Evolutionary conservation across 2,329 filamentous ascomycete species (phyloP).

Genomic region (Phialophora verrucosa): DNA sequence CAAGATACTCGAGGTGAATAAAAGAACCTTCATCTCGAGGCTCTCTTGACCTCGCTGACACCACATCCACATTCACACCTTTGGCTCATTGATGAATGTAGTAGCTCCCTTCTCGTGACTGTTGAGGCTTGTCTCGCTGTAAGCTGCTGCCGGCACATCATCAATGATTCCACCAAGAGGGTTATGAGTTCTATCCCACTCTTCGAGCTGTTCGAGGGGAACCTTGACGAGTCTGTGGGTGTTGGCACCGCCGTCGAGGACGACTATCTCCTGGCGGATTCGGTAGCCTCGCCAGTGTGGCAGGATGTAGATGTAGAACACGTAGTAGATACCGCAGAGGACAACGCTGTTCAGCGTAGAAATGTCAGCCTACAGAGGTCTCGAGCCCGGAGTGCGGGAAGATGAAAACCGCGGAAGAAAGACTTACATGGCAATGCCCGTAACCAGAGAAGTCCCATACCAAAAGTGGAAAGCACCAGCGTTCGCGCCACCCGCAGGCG

Average conservation of each 20-base stretch:
- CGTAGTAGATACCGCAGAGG: slow-evolving; percentile 63
- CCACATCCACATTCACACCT: background rate
- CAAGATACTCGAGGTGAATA: no score
- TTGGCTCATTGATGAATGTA: background rate
- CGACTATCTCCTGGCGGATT: slow-evolving; percentile 61
- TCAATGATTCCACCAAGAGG: background rate
- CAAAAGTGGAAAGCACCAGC: slow-evolving; percentile 73
- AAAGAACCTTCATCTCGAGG: no score
- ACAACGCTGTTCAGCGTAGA: background rate
- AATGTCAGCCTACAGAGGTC: background rate
- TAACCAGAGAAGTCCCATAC: slow-evolving; percentile 72
- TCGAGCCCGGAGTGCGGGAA: background rate
- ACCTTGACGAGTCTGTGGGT: slow-evolving; percentile 4
- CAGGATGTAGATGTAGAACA: slow-evolving; percentile 62
- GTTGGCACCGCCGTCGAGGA: slow-evolving; percentile 52
- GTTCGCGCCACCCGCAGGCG: slow-evolving; percentile 63
- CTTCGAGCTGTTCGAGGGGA: background rate
- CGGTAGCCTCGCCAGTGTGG: slow-evolving; percentile 60
- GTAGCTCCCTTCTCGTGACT: background rate
- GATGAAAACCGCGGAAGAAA: slow-evolving; percentile 30
- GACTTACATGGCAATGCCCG: slow-evolving; percentile 66
- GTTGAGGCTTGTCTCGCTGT: background rate
- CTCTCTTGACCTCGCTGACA: no score
- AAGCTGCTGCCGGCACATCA: background rate
- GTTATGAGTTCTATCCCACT: slow-evolving; percentile 2